Conservation (phyloP, 2,329 filamentous ascomycete species). For the Pseudogymnoascus sp. region DNA sequence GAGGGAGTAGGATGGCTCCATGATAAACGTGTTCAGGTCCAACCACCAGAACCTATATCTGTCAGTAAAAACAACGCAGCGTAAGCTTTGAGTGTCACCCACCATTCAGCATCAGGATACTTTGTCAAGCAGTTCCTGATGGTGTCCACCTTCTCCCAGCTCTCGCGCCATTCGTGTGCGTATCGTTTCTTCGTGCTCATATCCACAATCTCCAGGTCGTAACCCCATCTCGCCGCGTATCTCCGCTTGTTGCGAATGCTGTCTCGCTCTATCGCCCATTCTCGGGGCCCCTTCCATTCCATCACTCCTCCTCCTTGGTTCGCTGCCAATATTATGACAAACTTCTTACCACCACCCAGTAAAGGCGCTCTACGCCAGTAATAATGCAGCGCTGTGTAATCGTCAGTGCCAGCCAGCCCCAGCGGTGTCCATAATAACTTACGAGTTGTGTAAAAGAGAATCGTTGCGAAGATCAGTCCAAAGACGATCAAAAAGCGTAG, state of each 20-base stretch:
- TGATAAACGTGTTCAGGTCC: constrained; percentile 93
- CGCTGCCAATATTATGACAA: constrained; percentile 85
- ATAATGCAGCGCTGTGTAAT: constrained; percentile 32
- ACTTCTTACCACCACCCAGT: constrained; percentile 80
- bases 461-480: constrained; percentile 51
- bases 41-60: constrained; percentile 96
- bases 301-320: constrained; percentile 96
- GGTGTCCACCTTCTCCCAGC: constrained; percentile 98
- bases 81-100: constrained; percentile 31
- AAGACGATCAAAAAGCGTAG: constrained; percentile 52
- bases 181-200: constrained; percentile 99
- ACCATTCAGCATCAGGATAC: constrained; percentile 96
- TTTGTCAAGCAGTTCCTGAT: constrained; percentile 83
- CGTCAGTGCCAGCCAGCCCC: constrained; percentile 14
- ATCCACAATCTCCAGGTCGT: constrained; percentile 91
- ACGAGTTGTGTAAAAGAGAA: constrained; percentile 67
- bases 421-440: constrained; percentile 35
- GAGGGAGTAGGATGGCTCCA: constrained; percentile 88
- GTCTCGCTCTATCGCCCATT: constrained; percentile 97
- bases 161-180: constrained; percentile 97
- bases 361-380: constrained; percentile 63
- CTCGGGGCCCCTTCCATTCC: constrained; percentile 95
- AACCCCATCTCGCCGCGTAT: constrained; percentile 83
- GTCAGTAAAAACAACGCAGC: constrained; percentile 22
- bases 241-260: constrained; percentile 91